Conservation (phyloP, 257 asterid genomes). For the Solanum rostratum region DNA sequence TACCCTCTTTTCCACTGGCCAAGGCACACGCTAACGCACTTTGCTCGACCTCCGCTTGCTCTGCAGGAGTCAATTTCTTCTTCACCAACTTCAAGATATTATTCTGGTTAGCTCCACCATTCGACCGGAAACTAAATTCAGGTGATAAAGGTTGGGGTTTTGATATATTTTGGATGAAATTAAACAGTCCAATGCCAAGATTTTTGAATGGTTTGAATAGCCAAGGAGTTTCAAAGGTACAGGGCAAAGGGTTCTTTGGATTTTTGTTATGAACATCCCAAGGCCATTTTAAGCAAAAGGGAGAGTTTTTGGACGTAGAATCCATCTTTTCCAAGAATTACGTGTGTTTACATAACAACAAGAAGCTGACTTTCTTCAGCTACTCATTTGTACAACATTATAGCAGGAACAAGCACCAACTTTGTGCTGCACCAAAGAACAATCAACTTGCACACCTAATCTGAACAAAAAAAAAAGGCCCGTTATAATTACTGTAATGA, state of each 20-base stretch:
- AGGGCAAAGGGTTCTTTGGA: conserved; percentile 19
- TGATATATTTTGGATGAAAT: conserved; percentile 25
- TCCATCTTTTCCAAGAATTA: conserved; percentile 14
- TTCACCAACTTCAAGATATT: background rate
- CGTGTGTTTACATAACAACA: background rate
- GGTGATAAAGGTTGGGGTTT: conserved; percentile 7
- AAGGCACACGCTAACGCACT: conserved; percentile 66
- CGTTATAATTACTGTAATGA: background rate
- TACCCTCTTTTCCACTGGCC: conserved; percentile 54
- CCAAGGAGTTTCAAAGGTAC: conserved; percentile 64
- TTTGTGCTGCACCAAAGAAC: background rate
- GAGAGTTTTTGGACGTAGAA: conserved; percentile 27
- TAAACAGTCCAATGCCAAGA: conserved; percentile 29
- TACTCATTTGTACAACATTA: background rate
- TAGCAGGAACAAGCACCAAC: background rate
- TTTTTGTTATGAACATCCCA: conserved; percentile 29
- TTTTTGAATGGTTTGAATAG: conserved; percentile 47
- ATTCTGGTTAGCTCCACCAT: background rate
- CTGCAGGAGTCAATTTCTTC: conserved; percentile 25
- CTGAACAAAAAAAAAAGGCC: background rate
- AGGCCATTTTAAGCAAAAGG: conserved; percentile 73
- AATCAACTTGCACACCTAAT: background rate
- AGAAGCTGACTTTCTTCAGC: background rate
- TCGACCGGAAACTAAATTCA: background rate
- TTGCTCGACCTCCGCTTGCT: conserved; percentile 73